Percentiles rank a stretch among this genome's conserved stretches.
These are phyloP conservation scores for Akanthomyces muscarius DNA, from an alignment of 2,329 filamentous ascomycete species.

Conservation along the genomic window DNA sequence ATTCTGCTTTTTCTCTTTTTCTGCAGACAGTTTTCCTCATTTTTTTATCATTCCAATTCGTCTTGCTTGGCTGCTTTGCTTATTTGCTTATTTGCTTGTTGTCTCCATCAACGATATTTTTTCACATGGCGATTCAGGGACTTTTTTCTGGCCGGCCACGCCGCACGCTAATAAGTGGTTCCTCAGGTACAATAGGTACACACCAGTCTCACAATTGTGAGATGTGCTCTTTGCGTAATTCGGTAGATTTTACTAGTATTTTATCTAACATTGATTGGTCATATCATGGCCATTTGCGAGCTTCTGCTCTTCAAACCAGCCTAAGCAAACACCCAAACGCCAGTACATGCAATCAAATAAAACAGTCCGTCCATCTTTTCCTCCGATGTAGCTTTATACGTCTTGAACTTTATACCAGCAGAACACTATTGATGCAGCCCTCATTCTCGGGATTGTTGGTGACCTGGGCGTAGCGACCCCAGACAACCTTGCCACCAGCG, in stretches of 20 bases:
- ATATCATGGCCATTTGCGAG: not conserved
- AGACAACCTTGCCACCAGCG: conserved; percentile 86
- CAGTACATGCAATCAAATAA: conserved; percentile 25
- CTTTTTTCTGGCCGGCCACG: not conserved
- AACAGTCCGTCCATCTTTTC: conserved; percentile 1
- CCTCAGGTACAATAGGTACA: not conserved
- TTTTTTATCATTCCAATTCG: not conserved
- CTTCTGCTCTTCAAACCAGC: conserved; percentile 6
- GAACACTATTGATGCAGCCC: conserved; percentile 41
- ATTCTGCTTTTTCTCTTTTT: no score
- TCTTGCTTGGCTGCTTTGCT: not conserved
- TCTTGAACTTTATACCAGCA: conserved; percentile 27
- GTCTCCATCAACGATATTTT: not conserved
- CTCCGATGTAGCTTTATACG: not conserved
- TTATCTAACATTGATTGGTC: conserved; percentile 11
- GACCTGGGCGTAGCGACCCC: conserved; percentile 79
- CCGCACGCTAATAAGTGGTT: not conserved
- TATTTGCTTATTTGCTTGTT: not conserved
- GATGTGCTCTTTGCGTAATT: not conserved
- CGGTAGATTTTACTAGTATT: conserved; percentile 5
- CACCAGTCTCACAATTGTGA: not conserved
- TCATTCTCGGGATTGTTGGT: conserved; percentile 50
- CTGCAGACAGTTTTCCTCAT: no score
- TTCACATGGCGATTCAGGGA: conserved; percentile 6
- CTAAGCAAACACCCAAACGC: conserved; percentile 26